These are phyloP conservation scores for Trifolium dubium DNA, from an alignment of 306 rosid genomes.

Conservation along the genomic window DNA sequence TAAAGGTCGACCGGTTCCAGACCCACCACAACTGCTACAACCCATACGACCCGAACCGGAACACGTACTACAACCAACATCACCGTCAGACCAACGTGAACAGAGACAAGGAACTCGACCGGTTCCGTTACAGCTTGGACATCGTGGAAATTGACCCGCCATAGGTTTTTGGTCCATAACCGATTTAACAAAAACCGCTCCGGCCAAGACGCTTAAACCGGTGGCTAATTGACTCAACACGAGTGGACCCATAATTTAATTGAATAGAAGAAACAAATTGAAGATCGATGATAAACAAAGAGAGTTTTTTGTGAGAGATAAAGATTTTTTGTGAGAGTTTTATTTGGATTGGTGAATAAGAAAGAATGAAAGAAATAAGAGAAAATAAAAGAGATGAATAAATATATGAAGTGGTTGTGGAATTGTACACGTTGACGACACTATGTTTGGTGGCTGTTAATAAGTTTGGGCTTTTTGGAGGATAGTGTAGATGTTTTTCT, in stretches of 20 bases:
- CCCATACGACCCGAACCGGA: constrained; percentile 83
- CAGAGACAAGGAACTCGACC: constrained; percentile 85
- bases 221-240: constrained; percentile 81
- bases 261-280: background rate
- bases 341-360: constrained; percentile 25
- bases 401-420: constrained; percentile 57
- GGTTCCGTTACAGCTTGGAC: constrained; percentile 83
- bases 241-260: constrained; percentile 56
- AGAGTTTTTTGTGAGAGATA: no score
- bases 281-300: background rate
- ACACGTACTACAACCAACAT: constrained; percentile 78
- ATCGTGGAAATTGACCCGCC: constrained; percentile 82
- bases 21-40: constrained; percentile 85
- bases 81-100: constrained; percentile 93
- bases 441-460: constrained; percentile 52
- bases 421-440: constrained; percentile 68
- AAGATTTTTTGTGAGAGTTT: constrained; percentile 2
- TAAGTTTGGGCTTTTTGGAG: constrained; percentile 42
- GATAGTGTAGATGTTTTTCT: constrained; percentile 47
- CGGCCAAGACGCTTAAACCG: constrained; percentile 84
- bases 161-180: constrained; percentile 81
- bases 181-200: constrained; percentile 80
- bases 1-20: constrained; percentile 85
- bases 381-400: background rate
- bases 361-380: background rate